phyloP scores from a whole-genome alignment of 805 yeast species.

The Zygotorulaspora florentina region DNA sequence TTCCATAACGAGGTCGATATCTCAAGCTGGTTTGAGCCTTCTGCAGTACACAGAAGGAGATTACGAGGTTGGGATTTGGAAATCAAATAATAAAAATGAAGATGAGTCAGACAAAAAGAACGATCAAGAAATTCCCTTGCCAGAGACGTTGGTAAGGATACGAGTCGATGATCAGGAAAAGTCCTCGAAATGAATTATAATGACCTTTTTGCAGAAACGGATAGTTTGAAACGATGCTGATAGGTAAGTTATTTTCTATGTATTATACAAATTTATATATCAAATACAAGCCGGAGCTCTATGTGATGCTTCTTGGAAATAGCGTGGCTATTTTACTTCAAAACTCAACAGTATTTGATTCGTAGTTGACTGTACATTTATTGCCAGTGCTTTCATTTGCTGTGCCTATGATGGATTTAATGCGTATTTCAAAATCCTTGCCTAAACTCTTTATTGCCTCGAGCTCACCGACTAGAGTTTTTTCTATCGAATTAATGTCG shows the following conservation, averaged over 20 bases:
- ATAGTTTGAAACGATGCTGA: background rate
- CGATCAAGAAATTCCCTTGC: constrained; percentile 44
- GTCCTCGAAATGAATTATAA: constrained; percentile 1
- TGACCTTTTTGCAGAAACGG: background rate
- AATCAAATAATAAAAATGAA: constrained; percentile 40
- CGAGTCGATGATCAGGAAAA: constrained; percentile 41
- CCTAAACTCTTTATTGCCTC: constrained; percentile 12
- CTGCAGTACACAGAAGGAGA: constrained; percentile 32
- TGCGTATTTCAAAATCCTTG: constrained; percentile 24
- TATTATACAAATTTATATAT: background rate
- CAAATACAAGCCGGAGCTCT: too few relatives aligned
- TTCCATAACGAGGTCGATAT: constrained; percentile 29
- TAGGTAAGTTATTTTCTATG: background rate
- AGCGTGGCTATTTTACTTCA: background rate
- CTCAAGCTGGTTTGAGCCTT: constrained; percentile 32
- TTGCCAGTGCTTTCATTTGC: constrained; percentile 38
- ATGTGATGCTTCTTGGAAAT: constrained; percentile 1
- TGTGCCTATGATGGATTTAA: constrained; percentile 37
- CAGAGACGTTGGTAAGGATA: constrained; percentile 63
- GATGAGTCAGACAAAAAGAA: constrained; percentile 30
- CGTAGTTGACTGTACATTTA: constrained; percentile 37
- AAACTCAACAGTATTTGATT: constrained; percentile 33
- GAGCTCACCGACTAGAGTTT: constrained; percentile 16
- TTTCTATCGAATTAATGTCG: constrained; percentile 10
- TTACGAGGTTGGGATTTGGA: constrained; percentile 32